Base-by-base conservation (phyloP, 2,329 filamentous ascomycete species). In the Cladosporium sp. region DNA sequence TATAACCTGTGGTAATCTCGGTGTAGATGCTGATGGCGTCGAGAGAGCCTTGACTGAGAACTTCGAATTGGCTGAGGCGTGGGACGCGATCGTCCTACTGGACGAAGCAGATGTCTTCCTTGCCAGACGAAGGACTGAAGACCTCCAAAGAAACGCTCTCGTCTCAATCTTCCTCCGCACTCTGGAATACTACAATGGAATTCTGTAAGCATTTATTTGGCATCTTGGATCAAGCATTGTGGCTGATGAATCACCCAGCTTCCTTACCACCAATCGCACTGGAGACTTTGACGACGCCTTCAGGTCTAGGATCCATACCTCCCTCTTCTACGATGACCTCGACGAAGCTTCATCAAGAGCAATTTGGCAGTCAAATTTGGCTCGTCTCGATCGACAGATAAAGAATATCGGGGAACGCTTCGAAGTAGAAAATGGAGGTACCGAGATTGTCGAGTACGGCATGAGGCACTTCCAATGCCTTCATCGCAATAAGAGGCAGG, bases 71-170 rank as follows among this genome's bases (percentile, higher is more conserved):
- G 65, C 63, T 6, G 50, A 63, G 42, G 25, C 37, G 1, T 68
- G 68, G 67, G 58, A 62, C 12, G 65, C 64, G 6, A 64, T 76
- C 1, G 60, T 77, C 3, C 68, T 76, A 4, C 62, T 76, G 6
- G 73, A 76, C 60, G 70, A 76, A 60, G 73, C 71, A 8, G 73
- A 76, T 57, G 68, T 73, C 5, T 76, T 75, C 39, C 61, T 71
- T 8, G 65, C 62, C 12, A 49, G 60, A n/a, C 56, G 64, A 15
- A 56, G 58, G 13, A 55, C 59, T 13, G 7, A 44, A 9, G 65
- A 68, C 47, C 24, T 66, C 4, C 34, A 66, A 17, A 45, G 67
- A 8, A 71, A 71, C 25, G 62, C 58, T 4, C 55, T 65, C 10
- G 60, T 66, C 15, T 62, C 55, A 24, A 66, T 74, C 20, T 75